Evolutionary conservation across 2,329 filamentous ascomycete species (phyloP), one percentile per base, ranked within the genome.

Genomic region (Onygenales sp.): DNA sequence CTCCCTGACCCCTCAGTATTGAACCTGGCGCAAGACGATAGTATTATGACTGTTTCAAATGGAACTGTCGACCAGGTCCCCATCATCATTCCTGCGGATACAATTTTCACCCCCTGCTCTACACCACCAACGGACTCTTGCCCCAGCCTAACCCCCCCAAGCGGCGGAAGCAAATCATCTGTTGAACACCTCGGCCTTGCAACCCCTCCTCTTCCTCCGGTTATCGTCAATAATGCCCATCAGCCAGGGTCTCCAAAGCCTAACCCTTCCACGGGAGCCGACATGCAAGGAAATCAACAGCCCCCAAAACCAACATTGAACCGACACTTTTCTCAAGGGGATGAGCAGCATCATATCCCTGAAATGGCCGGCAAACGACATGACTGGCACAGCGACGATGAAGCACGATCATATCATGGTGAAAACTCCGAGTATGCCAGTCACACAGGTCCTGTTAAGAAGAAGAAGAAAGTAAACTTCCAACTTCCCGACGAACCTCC

Each of bases 61-160:
- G 73, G 74, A 43, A 64, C 67, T 42, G 61, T 75, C 56, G 71
- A 75, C 57, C 74, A 76, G 56, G 66, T 66, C 52, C 73, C 74
- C 5, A 63, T 76, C 43, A 67, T 76, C 45, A 54, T 73, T 51
- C 61, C 67, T 49, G 60, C 59, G 52, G 59, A 68, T 48, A 52
- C 57, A 13, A 52, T 60, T 37, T 56, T 57, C 37, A 54, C 61
- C 4, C 54, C 49, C 43, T 56, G 54, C 49, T 42, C 54, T 42
- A 50, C 57, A 8, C 49, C 53, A 49, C 43, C 52, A 51, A 61
- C 52, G 51, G 62, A 54, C 10, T 4, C 49, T 7, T 31, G 42
- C 33, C n/a, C 7, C 27, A 45, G 49, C 17, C 49, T 40, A 31
- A 37, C 37, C 49, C 55, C 54, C 3, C 49, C 56, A 32, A 55